Evolutionary conservation across 2,329 filamentous ascomycete species (phyloP).

Genomic region (Arthroderma sp.): DNA sequence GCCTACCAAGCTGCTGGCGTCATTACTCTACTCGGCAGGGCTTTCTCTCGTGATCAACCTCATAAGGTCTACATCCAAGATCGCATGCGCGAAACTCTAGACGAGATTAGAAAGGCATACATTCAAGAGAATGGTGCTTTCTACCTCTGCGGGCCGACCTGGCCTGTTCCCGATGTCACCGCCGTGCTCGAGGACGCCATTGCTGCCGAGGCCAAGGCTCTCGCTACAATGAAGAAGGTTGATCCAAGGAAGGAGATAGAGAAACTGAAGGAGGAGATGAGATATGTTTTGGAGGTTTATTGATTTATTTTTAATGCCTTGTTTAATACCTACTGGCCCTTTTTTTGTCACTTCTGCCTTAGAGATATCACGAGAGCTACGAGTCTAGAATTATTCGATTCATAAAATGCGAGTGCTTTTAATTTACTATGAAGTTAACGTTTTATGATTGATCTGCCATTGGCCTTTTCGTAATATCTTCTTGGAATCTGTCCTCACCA

Average conservation of each 20-base stretch:
- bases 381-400: no score
- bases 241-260: conserved; percentile 87
- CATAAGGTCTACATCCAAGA: conserved; percentile 99
- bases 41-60: conserved; percentile 92
- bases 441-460: no score
- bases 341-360: no score
- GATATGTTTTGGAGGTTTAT: conserved; percentile 95
- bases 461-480: no score
- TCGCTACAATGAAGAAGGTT: conserved; percentile 56
- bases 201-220: conserved; percentile 54
- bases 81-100: conserved; percentile 78
- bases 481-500: no score
- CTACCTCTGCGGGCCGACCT: conserved; percentile 95
- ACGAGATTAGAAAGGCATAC: conserved; percentile 74
- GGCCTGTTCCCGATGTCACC: conserved; percentile 95
- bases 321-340: not conserved
- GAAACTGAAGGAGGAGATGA: conserved; percentile 82
- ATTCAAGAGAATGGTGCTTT: conserved; percentile 79
- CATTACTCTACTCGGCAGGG: conserved; percentile 82
- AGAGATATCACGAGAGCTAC: no score
- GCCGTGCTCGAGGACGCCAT: conserved; percentile 89
- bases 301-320: not conserved
- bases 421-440: no score
- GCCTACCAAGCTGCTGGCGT: conserved; percentile 92
- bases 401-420: no score